Conservation (phyloP, 805 yeast genomes). For the Starmerella vitae region DNA sequence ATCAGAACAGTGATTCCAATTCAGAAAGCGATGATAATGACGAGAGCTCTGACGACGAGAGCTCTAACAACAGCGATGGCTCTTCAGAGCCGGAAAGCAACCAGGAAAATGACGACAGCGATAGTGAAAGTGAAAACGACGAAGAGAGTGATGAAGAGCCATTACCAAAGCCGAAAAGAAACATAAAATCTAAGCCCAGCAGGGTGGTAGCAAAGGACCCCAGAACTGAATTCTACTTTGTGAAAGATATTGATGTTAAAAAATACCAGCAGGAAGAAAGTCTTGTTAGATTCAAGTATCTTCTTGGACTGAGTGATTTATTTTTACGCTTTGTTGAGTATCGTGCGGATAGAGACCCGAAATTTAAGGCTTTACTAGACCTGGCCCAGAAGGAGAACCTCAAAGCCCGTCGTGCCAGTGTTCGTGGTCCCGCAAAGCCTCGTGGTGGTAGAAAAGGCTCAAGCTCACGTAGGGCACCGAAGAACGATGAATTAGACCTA, state of each 20-base stretch:
- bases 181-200: not conserved
- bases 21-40: conserved; percentile 1
- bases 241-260: conserved; percentile 9
- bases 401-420: conserved; percentile 13
- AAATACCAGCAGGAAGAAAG: conserved; percentile 35
- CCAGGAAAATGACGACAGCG: not conserved
- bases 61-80: not conserved
- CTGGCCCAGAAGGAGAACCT: conserved; percentile 22
- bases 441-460: conserved; percentile 4
- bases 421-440: conserved; percentile 31
- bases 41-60: conserved; percentile 1
- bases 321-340: conserved; percentile 77
- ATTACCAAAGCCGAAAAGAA: not conserved
- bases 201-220: conserved; percentile 2
- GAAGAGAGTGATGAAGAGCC: not conserved
- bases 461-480: not conserved
- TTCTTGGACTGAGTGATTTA: conserved; percentile 66
- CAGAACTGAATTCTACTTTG: conserved; percentile 10
- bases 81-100: not conserved
- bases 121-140: conserved; percentile 2
- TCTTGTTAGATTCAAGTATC: conserved; percentile 60
- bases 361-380: conserved; percentile 31
- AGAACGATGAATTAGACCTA: conserved; percentile 22
- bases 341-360: conserved; percentile 61
- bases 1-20: not conserved